A percentile compares a stretch with the other conserved stretches of the same genome.
These are phyloP conservation scores for Arxiozyma bovina DNA, from an alignment of 1,139 yeast genomes.

Conservation along the genomic window DNA sequence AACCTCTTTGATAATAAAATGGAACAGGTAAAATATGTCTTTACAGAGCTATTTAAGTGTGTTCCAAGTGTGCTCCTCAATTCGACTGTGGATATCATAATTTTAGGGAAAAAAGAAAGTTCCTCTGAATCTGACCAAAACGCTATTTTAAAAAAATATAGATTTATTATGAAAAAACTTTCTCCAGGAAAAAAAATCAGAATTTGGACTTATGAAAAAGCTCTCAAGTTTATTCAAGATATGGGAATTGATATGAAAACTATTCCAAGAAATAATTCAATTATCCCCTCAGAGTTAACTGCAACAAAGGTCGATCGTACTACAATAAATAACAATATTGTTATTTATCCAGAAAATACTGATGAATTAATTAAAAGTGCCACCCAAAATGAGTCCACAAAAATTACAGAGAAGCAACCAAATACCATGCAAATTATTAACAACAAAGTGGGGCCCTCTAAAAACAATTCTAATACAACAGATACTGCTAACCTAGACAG, in stretches of 20 bases:
- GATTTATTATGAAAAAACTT: background rate
- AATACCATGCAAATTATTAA: background rate
- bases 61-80: background rate
- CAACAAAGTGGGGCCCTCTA: background rate
- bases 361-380: background rate
- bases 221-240: background rate
- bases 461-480: too few relatives aligned
- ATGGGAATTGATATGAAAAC: background rate
- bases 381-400: background rate
- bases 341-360: background rate
- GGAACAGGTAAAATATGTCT: background rate
- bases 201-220: constrained; percentile 15
- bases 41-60: background rate
- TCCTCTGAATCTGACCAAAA: background rate
- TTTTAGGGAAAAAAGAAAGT: background rate
- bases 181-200: constrained; percentile 9
- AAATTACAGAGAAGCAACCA: background rate
- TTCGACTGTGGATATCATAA: background rate
- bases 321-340: too few relatives aligned
- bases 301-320: background rate
- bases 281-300: background rate
- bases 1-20: background rate
- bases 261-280: background rate
- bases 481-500: background rate
- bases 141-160: background rate